These are phyloP conservation scores for Cnidoscolus chayamansa DNA, from an alignment of 441 rosid species.

Conservation along the genomic window DNA sequence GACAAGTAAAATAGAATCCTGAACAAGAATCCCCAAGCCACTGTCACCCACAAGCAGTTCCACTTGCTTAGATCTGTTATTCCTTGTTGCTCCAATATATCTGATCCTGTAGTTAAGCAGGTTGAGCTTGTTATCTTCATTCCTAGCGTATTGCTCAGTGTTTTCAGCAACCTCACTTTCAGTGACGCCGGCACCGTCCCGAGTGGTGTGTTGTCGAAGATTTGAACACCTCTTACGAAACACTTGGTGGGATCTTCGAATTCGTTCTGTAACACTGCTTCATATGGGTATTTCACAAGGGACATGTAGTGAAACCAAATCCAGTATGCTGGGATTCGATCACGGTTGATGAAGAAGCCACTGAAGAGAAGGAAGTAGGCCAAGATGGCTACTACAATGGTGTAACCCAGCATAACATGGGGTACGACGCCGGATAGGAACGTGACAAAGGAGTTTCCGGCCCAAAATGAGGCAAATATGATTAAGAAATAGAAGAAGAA, in stretches of 20 bases:
- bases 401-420: constrained; percentile 77
- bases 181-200: constrained; percentile 36
- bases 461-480: constrained; percentile 70
- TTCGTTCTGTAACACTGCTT: constrained; percentile 67
- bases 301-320: constrained; percentile 89
- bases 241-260: constrained; percentile 56
- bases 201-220: constrained; percentile 73
- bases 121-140: constrained; percentile 56
- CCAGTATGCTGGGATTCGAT: constrained; percentile 70
- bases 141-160: constrained; percentile 48
- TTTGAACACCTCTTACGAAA: constrained; percentile 60
- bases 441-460: constrained; percentile 79
- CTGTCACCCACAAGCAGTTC: constrained; percentile 66
- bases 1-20: constrained; percentile 73
- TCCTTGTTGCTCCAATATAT: constrained; percentile 56
- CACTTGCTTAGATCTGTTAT: constrained; percentile 64
- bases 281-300: constrained; percentile 67
- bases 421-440: constrained; percentile 77
- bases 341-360: constrained; percentile 75
- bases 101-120: constrained; percentile 65
- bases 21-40: constrained; percentile 80
- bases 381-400: constrained; percentile 63
- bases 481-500: constrained; percentile 54
- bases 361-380: constrained; percentile 82
- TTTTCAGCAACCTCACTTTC: constrained; percentile 42